phyloP scores from a whole-genome alignment of 1,284 basidiomycete genomes.

The Puccinia triticina region DNA sequence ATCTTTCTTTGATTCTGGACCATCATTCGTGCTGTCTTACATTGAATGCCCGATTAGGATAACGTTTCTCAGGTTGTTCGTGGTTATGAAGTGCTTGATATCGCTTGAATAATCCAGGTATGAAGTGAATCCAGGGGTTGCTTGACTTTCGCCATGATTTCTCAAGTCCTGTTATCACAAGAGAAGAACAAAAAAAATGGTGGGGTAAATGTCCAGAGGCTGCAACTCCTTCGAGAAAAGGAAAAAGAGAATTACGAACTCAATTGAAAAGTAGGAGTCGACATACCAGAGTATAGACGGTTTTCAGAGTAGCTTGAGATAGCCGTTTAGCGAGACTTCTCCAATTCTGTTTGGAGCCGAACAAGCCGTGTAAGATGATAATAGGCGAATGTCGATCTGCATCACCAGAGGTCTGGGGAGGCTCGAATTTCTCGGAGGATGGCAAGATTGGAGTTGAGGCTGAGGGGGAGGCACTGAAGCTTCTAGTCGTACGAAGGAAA shows the following conservation, averaged over 20 bases:
- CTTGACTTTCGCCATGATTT: conserved; percentile 51
- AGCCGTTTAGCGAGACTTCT: conserved; percentile 42
- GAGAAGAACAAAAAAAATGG: background rate
- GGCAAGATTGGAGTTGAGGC: conserved; percentile 4
- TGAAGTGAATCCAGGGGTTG: conserved; percentile 37
- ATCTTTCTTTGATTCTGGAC: background rate
- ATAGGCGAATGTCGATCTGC: background rate
- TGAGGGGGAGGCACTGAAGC: background rate
- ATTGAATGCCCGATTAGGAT: conserved; percentile 50
- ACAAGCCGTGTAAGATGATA: conserved; percentile 51
- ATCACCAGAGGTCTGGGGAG: conserved; percentile 11
- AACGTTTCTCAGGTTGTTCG: conserved; percentile 26
- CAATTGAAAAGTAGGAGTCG: background rate
- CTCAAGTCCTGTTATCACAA: conserved; percentile 36
- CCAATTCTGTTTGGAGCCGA: conserved; percentile 52
- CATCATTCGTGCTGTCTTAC: conserved; percentile 1
- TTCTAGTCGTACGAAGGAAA: background rate
- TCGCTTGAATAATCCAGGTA: conserved; percentile 49
- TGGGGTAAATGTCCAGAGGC: background rate
- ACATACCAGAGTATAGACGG: conserved; percentile 43
- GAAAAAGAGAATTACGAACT: background rate
- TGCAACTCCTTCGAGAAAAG: background rate
- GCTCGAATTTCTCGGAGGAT: conserved; percentile 36
- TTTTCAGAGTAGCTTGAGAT: background rate
- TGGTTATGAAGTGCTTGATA: conserved; percentile 37